Evolutionary conservation across 2,329 filamentous ascomycete species (phyloP).

Genomic region (Aspergillus cejpii): DNA sequence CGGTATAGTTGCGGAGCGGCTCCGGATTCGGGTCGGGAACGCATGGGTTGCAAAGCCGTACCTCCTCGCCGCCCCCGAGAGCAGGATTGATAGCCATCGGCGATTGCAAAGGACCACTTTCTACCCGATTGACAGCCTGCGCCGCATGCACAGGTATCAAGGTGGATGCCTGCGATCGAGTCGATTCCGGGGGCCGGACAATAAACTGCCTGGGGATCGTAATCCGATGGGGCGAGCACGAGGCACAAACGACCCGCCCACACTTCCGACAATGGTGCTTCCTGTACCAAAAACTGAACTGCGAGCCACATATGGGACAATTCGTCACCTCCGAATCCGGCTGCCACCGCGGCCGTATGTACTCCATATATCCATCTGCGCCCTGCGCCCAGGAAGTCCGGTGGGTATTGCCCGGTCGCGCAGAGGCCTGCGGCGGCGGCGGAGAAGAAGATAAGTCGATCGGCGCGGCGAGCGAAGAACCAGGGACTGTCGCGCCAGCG

Average conservation of each 20-base stretch:
- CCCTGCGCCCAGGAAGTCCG: constrained; percentile 14
- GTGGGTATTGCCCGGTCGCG: constrained; percentile 5
- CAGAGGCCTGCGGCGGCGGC: constrained; percentile 9
- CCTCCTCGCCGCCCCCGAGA: constrained; percentile 59
- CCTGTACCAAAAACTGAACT: constrained; percentile 77
- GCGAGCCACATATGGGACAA: constrained; percentile 75
- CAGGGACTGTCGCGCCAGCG: constrained; percentile 11
- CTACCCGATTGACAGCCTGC: constrained; percentile 45
- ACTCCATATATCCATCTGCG: constrained; percentile 27
- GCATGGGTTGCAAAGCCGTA: constrained; percentile 65
- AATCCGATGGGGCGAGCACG: constrained; percentile 89
- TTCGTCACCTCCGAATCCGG: constrained; percentile 73
- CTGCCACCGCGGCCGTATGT: constrained; percentile 73
- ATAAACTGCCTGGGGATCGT: constrained; percentile 92
- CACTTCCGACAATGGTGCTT: constrained; percentile 98
- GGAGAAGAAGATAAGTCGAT: constrained; percentile 32
- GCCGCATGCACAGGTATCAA: constrained; percentile 38
- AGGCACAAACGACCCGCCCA: constrained; percentile 80
- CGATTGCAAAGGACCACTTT: constrained; percentile 30
- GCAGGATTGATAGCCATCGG: constrained; percentile 40
- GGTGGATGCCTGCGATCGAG: constrained; percentile 37
- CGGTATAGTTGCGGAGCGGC: constrained; percentile 41
- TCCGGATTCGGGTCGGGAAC: constrained; percentile 62
- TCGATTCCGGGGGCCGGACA: constrained; percentile 62
- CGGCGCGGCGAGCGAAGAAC: constrained; percentile 29